Base-by-base conservation (phyloP, 345 rosid species). In the Eucalyptus leucophloia region DNA sequence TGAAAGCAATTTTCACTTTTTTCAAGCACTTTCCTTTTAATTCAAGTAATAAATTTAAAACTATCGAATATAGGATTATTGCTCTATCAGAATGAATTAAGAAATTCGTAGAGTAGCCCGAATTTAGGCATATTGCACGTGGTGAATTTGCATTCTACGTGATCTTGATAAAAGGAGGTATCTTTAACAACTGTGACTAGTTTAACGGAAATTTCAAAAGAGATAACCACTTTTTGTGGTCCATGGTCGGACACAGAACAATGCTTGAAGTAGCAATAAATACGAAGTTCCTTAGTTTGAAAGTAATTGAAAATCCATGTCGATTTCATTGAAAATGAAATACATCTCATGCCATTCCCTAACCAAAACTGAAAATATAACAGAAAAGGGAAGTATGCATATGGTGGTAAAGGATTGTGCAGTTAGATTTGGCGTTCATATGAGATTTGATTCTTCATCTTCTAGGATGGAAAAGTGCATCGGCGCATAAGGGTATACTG, bases 401-500 rank as follows among this genome's bases (percentile, higher is more conserved):
- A 53, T 53, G 58, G 1, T 53, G 2, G 58, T 53, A 53, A 72
- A 37, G 45, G 14, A 72, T 37, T 18, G 28, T 42, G 3, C 3
- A 3, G 83, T 19, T 72, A 37, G 28, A 37, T 72, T 72, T 72
- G 28, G 15, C 4, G 9, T 37, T 37, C 83, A 10, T 72, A 19
- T 21, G 28, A 37, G 28, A 10, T 72, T 72, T 19, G 45, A 37
- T 37, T 72, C 83, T 10, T 72, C 42, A 37, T 24, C 16, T 3
- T 9, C 12, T 72, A 72, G 8, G 45, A 72, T 37, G 83, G 16
- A 21, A 19, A 19, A 72, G 42, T 11, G 85, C 44, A 37, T 77
- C 3, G 47, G 2, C 6, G 5, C 8, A 72, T 2, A 37, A 77
- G 15, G 45, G 28, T 2, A 37, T 21, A 21, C 28, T 1, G 1